These are phyloP conservation scores for Hebeloma cylindrosporum DNA, from an alignment of 768 basidiomycete genomes.

Conservation along the genomic window DNA sequence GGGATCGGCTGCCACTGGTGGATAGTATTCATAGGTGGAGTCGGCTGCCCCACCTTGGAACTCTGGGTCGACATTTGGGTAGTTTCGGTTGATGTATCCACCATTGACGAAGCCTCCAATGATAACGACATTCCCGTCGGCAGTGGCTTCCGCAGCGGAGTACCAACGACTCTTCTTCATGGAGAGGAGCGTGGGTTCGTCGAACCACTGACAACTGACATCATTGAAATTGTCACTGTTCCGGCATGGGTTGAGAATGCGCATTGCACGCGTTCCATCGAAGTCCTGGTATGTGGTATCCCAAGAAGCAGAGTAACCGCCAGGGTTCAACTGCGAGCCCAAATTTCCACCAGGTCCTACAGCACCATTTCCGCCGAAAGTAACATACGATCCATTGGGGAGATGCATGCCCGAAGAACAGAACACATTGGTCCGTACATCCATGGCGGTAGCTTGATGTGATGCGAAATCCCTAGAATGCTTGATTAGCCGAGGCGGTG, in stretches of 20 bases:
- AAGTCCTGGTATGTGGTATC: conserved; percentile 76
- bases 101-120: conserved; percentile 82
- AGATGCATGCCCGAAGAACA: conserved; percentile 86
- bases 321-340: conserved; percentile 49
- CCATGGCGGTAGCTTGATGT: conserved; percentile 63
- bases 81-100: conserved; percentile 78
- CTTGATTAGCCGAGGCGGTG: conserved; percentile 1
- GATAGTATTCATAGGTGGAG: conserved; percentile 83
- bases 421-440: conserved; percentile 72
- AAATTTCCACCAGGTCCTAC: conserved; percentile 68
- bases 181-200: conserved; percentile 57
- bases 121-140: conserved; percentile 75
- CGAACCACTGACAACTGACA: conserved; percentile 69
- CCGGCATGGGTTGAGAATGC: conserved; percentile 78
- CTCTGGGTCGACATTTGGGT: conserved; percentile 64
- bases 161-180: conserved; percentile 81
- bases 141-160: conserved; percentile 69
- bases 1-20: conserved; percentile 48
- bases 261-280: conserved; percentile 79
- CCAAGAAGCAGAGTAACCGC: conserved; percentile 49
- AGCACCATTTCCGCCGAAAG: conserved; percentile 80
- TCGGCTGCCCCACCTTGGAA: conserved; percentile 72
- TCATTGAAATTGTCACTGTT: conserved; percentile 45
- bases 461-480: conserved; percentile 57
- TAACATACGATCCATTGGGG: conserved; percentile 73